Evolutionary conservation across 1,139 yeast genomes (phyloP), one percentile per base, ranked within the genome.

Genomic region (Chernovozyma aurita): DNA sequence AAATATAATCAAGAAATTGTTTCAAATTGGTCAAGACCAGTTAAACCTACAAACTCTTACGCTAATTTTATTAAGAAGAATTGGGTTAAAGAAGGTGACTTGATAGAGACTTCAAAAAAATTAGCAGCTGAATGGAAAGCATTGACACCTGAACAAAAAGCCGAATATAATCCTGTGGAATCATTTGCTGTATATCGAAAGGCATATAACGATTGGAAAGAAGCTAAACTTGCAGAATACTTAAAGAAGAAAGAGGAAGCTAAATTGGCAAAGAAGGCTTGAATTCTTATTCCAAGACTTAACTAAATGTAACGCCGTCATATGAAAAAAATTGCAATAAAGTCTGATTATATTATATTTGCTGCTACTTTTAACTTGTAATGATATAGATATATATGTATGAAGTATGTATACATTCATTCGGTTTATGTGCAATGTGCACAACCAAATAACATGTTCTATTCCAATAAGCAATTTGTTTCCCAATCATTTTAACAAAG

Each of bases 1-100:
- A 54, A 47, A 24, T 35, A 49, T 49, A 34, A 41, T 45, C 32
- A 40, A 53, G 32, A 42, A 52, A 11, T 65, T 46, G 9, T 26
- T 26, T 16, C 21, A 12, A 11, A 50, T 56, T 3, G 65, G 70
- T 5, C 15, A 6, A 61, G 59, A 42, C 74, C 73, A 32, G 59
- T 57, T 40, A 47, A 52, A 11, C 67, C 70, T 3, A 50, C 57
- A 4, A 42, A 42, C 30, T 56, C 57, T 5, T 67, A 57, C 47
- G 63, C 68, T 24, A 45, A 49, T 22, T 69, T 46, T 38, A 52
- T 66, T 28, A 52, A 59, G 41, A 54, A 61, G 30, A 54, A 58
- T 42, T 64, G 4, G 46, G 46, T 44, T 28, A 43, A 42, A 16
- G 57, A 49, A 33, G 65, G 55, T 24, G 31, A 51, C 18, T 49